A percentile compares a stretch with the other conserved stretches of the same genome.
Conservation (phyloP, 192 early-diverging fungal genomes). For the Neocallimastix lanati region DNA sequence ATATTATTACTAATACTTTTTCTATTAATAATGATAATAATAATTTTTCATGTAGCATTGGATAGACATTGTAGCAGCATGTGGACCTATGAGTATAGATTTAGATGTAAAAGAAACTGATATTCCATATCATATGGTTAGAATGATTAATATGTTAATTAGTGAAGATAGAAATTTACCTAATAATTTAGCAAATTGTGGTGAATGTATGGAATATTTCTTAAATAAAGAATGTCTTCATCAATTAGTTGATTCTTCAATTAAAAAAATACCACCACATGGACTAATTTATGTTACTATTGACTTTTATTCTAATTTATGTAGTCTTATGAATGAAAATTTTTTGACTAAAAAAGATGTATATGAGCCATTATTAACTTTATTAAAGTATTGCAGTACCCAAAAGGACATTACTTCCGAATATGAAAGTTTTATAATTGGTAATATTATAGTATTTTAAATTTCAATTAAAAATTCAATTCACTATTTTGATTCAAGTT, state of each 20-base stretch:
- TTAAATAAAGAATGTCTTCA: background rate
- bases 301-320: background rate
- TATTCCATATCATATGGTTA: background rate
- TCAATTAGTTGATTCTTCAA: background rate
- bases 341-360: background rate
- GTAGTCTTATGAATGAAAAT: background rate
- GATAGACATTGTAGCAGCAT: background rate
- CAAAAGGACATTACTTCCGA: background rate
- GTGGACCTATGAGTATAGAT: background rate
- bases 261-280: background rate
- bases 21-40: too few relatives aligned
- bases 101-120: background rate
- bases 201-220: background rate
- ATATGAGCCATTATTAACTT: background rate
- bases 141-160: background rate
- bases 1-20: too few relatives aligned
- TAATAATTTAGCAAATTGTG: background rate
- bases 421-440: background rate
- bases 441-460: too few relatives aligned
- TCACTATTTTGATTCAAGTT: too few relatives aligned
- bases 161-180: background rate
- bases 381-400: background rate
- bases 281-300: background rate
- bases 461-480: too few relatives aligned
- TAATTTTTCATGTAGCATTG: background rate